Percentiles rank a stretch among this genome's conserved stretches.
Conservation (phyloP, 768 basidiomycete genomes). For the Trametes punicea region DNA sequence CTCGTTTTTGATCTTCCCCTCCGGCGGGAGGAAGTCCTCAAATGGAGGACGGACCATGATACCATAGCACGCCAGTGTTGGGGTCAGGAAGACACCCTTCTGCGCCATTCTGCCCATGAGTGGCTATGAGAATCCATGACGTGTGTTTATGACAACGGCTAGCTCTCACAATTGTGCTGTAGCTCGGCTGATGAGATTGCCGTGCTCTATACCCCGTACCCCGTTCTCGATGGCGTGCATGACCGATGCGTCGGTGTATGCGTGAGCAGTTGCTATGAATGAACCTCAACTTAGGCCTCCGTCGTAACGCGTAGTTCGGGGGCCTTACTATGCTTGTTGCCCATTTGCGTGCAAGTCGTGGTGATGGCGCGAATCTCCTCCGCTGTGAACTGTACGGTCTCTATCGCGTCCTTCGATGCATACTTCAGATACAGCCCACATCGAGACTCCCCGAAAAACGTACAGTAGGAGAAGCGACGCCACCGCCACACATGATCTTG, state of each 20-base stretch:
- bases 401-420: constrained; percentile 33
- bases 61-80: constrained; percentile 41
- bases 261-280: constrained; percentile 29
- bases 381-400: constrained; percentile 40
- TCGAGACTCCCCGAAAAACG: background rate
- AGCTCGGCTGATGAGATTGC: constrained; percentile 39
- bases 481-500: constrained; percentile 41
- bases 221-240: constrained; percentile 44
- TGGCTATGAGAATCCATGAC: constrained; percentile 1
- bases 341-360: constrained; percentile 40
- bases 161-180: constrained; percentile 36
- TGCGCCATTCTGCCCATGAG: constrained; percentile 43
- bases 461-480: constrained; percentile 40
- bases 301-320: background rate
- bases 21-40: constrained; percentile 37
- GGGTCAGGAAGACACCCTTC: constrained; percentile 41
- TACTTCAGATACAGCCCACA: background rate
- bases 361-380: constrained; percentile 45
- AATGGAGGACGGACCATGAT: constrained; percentile 42
- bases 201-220: constrained; percentile 44
- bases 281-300: background rate
- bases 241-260: constrained; percentile 41
- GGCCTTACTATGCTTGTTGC: constrained; percentile 34
- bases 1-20: constrained; percentile 38
- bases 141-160: background rate